Conservation (phyloP, 2,329 filamentous ascomycete genomes). For the Dendrostoma leiphaemia region DNA sequence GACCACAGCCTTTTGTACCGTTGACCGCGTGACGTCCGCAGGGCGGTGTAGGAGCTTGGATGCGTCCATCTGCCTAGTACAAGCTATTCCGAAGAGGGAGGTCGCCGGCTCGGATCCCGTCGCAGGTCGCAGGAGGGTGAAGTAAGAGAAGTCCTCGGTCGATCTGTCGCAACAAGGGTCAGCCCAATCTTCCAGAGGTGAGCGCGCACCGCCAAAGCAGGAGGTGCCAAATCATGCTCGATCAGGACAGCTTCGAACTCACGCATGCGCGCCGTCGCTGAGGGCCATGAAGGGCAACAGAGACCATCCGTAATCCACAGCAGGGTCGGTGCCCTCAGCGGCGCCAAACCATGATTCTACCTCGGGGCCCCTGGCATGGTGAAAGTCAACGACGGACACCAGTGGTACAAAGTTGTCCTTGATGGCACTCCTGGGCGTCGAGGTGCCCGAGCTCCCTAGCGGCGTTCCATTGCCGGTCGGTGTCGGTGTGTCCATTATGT, state of each 20-base stretch:
- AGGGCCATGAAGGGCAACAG: conserved; percentile 95
- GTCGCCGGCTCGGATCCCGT: conserved; percentile 58
- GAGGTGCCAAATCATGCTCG: too few relatives aligned
- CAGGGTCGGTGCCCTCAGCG: conserved; percentile 73
- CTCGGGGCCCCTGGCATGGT: conserved; percentile 85
- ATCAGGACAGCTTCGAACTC: too few relatives aligned
- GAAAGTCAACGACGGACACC: conserved; percentile 79
- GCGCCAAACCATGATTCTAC: conserved; percentile 88
- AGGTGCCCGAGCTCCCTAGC: conserved; percentile 10
- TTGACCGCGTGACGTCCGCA: conserved; percentile 90
- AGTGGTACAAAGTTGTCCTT: conserved; percentile 57
- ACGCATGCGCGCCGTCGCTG: conserved; percentile 93
- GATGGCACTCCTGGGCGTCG: conserved; percentile 18
- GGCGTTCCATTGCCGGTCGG: conserved; percentile 14
- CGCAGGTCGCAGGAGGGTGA: conserved; percentile 75
- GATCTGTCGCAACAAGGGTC: conserved; percentile 48
- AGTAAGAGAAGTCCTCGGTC: conserved; percentile 97
- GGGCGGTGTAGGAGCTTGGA: conserved; percentile 74
- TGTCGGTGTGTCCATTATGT: conserved; percentile 16
- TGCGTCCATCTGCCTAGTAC: conserved; percentile 86
- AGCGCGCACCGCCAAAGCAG: background rate
- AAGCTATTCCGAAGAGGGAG: conserved; percentile 93
- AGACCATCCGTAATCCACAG: conserved; percentile 82
- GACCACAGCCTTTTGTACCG: conserved; percentile 96
- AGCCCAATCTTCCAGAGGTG: background rate